phyloP scores from a whole-genome alignment of 2,329 filamentous ascomycete species.

The Penicillium hesseltinei region DNA sequence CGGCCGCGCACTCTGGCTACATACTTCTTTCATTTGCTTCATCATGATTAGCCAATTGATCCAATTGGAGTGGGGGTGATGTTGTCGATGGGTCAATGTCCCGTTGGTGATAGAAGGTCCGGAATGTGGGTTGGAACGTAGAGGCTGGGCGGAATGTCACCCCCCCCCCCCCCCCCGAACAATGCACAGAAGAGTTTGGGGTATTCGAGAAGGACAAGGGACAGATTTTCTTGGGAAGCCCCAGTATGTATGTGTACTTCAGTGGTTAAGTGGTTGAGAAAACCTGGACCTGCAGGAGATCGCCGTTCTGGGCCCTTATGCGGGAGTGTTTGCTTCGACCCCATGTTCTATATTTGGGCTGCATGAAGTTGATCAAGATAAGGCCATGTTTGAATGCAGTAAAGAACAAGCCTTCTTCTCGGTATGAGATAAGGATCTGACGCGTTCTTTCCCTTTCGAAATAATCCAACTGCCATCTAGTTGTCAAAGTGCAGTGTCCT shows the following conservation, averaged over 20 bases:
- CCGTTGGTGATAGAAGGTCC: constrained; percentile 16
- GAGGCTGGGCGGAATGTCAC: constrained; percentile 34
- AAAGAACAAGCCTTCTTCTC: not conserved
- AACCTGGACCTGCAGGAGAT: constrained; percentile 16
- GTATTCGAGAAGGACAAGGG: constrained; percentile 26
- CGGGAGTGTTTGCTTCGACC: constrained; percentile 7
- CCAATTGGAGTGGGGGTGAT: constrained; percentile 14
- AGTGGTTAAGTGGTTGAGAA: not conserved
- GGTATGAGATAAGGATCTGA: not conserved
- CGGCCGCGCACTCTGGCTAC: constrained; percentile 6
- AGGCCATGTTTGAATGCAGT: constrained; percentile 9
- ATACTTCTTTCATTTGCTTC: not conserved
- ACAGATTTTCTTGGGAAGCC: constrained; percentile 3
- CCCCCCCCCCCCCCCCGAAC: constrained; percentile 19
- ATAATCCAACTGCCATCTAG: not conserved
- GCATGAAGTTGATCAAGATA: constrained; percentile 4
- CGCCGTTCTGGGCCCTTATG: not conserved
- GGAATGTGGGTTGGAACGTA: constrained; percentile 31
- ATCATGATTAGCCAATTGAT: constrained; percentile 14
- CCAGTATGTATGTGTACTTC: not conserved
- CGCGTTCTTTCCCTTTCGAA: not conserved
- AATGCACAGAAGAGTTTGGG: constrained; percentile 31
- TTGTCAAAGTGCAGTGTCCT: not conserved
- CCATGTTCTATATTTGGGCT: constrained; percentile 24
- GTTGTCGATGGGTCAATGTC: constrained; percentile 15